Percentiles rank a stretch among this genome's conserved stretches.
These are phyloP conservation scores for Verticillium nonalfalfae DNA, from an alignment of 2,329 filamentous ascomycete genomes.

Conservation along the genomic window DNA sequence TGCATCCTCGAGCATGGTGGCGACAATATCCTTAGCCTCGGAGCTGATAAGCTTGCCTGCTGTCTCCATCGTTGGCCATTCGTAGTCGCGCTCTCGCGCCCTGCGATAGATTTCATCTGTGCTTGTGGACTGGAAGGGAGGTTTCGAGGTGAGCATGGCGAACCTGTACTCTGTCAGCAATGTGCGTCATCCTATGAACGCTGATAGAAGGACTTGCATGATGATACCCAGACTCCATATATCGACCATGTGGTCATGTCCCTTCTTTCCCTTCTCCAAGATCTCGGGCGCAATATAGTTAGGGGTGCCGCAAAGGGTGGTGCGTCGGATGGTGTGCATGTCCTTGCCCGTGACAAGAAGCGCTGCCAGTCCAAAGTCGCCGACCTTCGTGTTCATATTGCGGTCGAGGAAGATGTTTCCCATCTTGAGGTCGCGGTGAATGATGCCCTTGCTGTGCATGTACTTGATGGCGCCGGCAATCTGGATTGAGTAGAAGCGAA, in stretches of 20 bases:
- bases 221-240: constrained; percentile 98
- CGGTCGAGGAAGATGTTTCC: constrained; percentile 94
- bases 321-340: constrained; percentile 75
- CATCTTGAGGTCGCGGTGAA: constrained; percentile 95
- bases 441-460: constrained; percentile 91
- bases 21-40: constrained; percentile 73
- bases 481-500: constrained; percentile 88
- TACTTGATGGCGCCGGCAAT: constrained; percentile 97
- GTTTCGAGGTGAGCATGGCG: constrained; percentile 93
- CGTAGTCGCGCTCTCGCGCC: constrained; percentile 66
- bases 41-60: constrained; percentile 65
- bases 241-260: constrained; percentile 96
- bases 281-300: constrained; percentile 99
- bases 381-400: constrained; percentile 96
- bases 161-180: constrained; percentile 50
- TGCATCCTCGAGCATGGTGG: constrained; percentile 68
- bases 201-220: constrained; percentile 52
- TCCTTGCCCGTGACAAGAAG: constrained; percentile 88
- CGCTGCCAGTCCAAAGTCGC: constrained; percentile 92
- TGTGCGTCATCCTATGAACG: not conserved
- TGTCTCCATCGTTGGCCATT: constrained; percentile 65
- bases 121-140: constrained; percentile 89
- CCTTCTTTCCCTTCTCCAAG: constrained; percentile 85
- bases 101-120: constrained; percentile 79
- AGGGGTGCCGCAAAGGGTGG: constrained; percentile 91